These are phyloP conservation scores for Fallopia convolvulus DNA, from an alignment of 148 eudicot species.

Conservation along the genomic window DNA sequence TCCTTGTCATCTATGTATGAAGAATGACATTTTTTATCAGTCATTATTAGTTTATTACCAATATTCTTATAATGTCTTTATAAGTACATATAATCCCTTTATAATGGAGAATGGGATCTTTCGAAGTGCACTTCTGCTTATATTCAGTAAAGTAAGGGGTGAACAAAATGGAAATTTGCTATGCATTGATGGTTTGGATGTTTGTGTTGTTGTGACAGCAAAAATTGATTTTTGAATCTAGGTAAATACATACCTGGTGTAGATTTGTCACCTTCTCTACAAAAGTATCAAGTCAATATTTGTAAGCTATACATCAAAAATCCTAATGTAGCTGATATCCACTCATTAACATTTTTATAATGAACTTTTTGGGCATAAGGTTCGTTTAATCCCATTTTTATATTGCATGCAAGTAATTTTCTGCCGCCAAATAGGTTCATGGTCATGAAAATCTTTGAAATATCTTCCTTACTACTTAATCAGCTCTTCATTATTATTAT, in stretches of 20 bases:
- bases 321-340: neutral
- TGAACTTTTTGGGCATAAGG: neutral
- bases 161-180: neutral
- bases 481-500: conserved; percentile 37
- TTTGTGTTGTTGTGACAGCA: neutral
- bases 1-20: neutral
- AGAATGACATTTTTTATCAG: neutral
- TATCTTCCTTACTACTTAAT: conserved; percentile 13
- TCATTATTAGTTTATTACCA: neutral
- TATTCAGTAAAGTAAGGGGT: neutral
- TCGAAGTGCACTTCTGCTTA: neutral
- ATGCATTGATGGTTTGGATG: neutral
- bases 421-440: neutral
- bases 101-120: too few relatives aligned
- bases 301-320: neutral
- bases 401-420: neutral
- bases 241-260: neutral
- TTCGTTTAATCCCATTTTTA: neutral
- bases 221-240: neutral
- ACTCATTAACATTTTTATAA: neutral
- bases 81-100: too few relatives aligned
- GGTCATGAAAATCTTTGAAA: neutral
- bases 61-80: neutral
- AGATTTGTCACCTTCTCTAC: neutral
- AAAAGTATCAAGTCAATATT: neutral